Base-by-base conservation (phyloP, 2,329 filamentous ascomycete species). In the Nakataea oryzae region DNA sequence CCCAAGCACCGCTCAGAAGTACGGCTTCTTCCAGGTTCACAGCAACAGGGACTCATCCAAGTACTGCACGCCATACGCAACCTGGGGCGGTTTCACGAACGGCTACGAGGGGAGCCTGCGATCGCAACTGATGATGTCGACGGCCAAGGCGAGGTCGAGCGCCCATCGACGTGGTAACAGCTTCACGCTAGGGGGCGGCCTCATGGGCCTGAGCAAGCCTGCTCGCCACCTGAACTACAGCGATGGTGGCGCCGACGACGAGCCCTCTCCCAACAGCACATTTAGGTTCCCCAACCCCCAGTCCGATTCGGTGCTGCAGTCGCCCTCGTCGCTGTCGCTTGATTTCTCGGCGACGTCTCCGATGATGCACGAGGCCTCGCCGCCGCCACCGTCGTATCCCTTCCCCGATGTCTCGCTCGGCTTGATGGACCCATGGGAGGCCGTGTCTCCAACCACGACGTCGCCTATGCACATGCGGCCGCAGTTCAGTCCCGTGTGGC, bases 11-110 rank as follows among this genome's bases (percentile, higher is more conserved):
- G 54, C 78, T 62, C 78, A 81, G 62, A 83, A 81, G 65, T 85
- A 84, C 67, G 72, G 76, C 3, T 87, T 84, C 69, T 83, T 86
- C 69, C 82, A 85, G 65, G 78, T 83, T 29, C 75, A 86, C 64
- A 79, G 86, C 65, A 86, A 86, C 65, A 80, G 81, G 72, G 80
- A 83, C 63, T 74, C 80, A 7, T 76, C 78, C 9, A 80, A 80
- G 61, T 86, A 87, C 63, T 78, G 81, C 59, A 85, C 82, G 5
- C 85, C 85, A 1, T 87, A 87, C 68, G 78, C 80, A 21, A 74
- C 77, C 1, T 78, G 75, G 73, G 80, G 81, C 28, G 84, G 83
- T 0, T 86, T 86, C 66, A 84, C 80, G 41, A 86, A 86, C 64
- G 83, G 82, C 5, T 85, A 86, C 62, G 81, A 85, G 69, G 81